Evolutionary conservation across 768 basidiomycete species (phyloP), one percentile per base, ranked within the genome.

Genomic region (Lactarius trivialis): DNA sequence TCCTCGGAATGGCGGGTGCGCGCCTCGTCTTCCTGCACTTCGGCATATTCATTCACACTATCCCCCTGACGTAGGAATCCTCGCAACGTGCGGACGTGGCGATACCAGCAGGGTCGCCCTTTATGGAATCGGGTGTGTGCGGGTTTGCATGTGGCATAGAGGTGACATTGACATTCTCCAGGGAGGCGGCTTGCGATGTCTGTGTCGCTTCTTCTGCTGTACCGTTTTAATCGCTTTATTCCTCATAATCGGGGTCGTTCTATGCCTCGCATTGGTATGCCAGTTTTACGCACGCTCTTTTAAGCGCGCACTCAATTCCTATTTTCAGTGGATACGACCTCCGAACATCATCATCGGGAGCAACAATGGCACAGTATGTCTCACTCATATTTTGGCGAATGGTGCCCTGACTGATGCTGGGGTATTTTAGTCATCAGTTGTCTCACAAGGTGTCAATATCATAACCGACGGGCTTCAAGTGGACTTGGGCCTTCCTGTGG

Each of bases 201-300:
- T 83, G 41, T 84, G 86, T 56, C 74, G 91, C 66, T 86, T 92
- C 73, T 86, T 82, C 72, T 89, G 85, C 68, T 93, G 91, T 73
- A 85, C 85, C 14, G 54, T 92, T 24, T 78, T 92, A 79, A 82
- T 83, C 17, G 68, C 76, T 12, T 58, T 89, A 39, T 83, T 93
- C 71, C 69, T 93, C 33, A 66, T 91, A 55, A 70, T 88, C 58
- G 81, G 83, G 74, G 83, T 91, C 56, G 64, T 87, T 14, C 77
- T 92, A 32, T 74, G 86, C 0, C 77, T 93, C 50, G 82, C 81
- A 15, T 68, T 92, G 75, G 91, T 92, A 68, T 71, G 83, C 73
- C 30, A 5, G 9, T 45, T 7, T 14, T 36, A 43, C 28, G 3
- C 34, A 33, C 8, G 34, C 49, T 21, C 50, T 57, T 59, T 63